Evolutionary conservation across 164 flowering plant genomes (phyloP), one percentile per base, ranked within the genome.

Genomic region (Protea cynaroides): DNA sequence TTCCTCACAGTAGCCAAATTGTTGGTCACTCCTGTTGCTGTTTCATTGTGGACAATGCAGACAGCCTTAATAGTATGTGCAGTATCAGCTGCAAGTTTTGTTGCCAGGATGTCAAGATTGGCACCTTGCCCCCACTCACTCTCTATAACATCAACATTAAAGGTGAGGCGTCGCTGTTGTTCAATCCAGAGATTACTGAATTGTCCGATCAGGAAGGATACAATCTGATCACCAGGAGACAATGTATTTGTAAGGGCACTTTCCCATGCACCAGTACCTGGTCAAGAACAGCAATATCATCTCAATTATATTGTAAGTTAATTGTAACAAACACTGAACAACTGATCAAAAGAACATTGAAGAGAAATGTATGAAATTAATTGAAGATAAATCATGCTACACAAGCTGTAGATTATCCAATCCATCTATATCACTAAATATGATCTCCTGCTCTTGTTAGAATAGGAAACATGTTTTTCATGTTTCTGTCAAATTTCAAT

Each of bases 211-310:
- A 90, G 77, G 78, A 93, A 93, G 0, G 97, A 93, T 1, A 93
- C 74, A 50, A 61, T 90, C 38, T 89, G 76, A 65, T 90, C 97
- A 53, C 98, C 96, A 53, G 98, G 98, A 13, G 98, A 89, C 18
- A 93, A 63, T 2, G 97, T 93, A 77, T 93, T 93, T 52, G 98
- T 93, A 44, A 93, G 85, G 23, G 98, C 92, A 79, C 98, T 93
- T 70, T 90, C 98, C 97, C 97, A 93, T 61, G 97, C 98, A 55
- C 98, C 98, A 71, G 97, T 94, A 37, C 98, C 98, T 94, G 75
- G 34, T 68, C 0, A 29, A 58, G 46, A 52, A 60, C 54, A 56
- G 18, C 11, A 25, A 9, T n/a, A 63, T 17, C 58, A 55, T 53
- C 56, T 23, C 15, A 55, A 53, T 3, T 12, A 55, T 8, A 55